These are phyloP conservation scores for Aristolochia californica DNA, from an alignment of 164 flowering plant species.

Conservation along the genomic window DNA sequence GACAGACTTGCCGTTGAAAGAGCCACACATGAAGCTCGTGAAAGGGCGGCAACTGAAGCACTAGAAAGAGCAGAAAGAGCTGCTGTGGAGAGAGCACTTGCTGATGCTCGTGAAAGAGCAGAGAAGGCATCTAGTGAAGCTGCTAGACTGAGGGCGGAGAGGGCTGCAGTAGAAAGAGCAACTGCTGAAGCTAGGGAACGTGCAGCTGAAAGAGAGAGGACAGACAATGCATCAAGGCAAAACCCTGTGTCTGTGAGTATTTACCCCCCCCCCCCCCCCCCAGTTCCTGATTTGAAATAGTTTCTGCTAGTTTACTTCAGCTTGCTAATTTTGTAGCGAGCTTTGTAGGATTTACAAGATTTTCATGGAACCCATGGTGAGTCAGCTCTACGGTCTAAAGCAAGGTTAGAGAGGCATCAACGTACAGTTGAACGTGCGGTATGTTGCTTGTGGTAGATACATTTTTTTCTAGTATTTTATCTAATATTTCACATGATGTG, in stretches of 20 bases:
- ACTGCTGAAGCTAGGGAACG: conserved; percentile 79
- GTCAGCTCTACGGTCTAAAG: conserved; percentile 79
- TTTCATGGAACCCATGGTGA: conserved; percentile 54
- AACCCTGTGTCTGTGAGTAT: too few species aligned
- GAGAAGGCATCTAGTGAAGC: conserved; percentile 50
- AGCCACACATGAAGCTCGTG: conserved; percentile 37
- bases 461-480: too few species aligned
- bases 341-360: conserved; percentile 4
- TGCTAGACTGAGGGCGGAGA: conserved; percentile 61
- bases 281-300: too few species aligned
- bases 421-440: conserved; percentile 94
- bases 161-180: conserved; percentile 90
- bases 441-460: conserved; percentile 12
- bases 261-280: too few species aligned
- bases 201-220: conserved; percentile 53
- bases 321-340: background rate
- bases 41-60: too few species aligned
- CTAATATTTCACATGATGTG: too few species aligned
- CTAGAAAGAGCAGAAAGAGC: conserved; percentile 3
- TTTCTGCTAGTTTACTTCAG: background rate
- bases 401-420: conserved; percentile 76
- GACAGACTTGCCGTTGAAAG: conserved; percentile 55
- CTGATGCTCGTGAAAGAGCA: conserved; percentile 58
- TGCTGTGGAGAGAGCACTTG: conserved; percentile 66
- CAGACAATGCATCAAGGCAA: conserved; percentile 34